A percentile compares a stretch with the other conserved stretches of the same genome.
These are phyloP conservation scores for Brettanomyces nanus DNA, from an alignment of 805 yeast species.

Conservation along the genomic window DNA sequence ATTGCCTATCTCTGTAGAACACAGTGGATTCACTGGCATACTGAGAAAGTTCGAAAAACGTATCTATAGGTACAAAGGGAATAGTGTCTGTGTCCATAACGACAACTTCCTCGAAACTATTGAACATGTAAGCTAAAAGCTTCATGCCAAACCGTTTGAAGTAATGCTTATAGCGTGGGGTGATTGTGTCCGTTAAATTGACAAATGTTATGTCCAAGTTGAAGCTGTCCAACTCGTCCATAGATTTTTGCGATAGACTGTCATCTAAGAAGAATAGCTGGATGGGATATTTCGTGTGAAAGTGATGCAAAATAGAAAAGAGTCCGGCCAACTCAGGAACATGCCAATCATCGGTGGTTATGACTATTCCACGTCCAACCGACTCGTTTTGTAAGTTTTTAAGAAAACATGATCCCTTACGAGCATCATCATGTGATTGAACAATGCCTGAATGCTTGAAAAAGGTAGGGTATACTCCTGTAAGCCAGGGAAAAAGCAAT, in stretches of 20 bases:
- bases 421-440: conserved; percentile 1
- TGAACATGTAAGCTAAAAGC: conserved; percentile 49
- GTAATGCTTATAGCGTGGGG: conserved; percentile 16
- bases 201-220: conserved; percentile 27
- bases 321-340: conserved; percentile 40
- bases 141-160: conserved; percentile 32
- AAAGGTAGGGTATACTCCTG: conserved; percentile 30
- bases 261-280: conserved; percentile 32
- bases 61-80: conserved; percentile 27
- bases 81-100: conserved; percentile 48
- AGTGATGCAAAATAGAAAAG: conserved; percentile 38
- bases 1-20: conserved; percentile 44
- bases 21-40: conserved; percentile 31
- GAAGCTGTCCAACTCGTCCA: conserved; percentile 27
- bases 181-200: conserved; percentile 24
- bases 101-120: conserved; percentile 47
- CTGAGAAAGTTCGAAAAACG: conserved; percentile 30
- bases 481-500: conserved; percentile 34
- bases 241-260: conserved; percentile 27
- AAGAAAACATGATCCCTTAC: conserved; percentile 17
- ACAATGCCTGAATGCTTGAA: conserved; percentile 26
- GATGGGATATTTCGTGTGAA: conserved; percentile 38
- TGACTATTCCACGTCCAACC: conserved; percentile 45
- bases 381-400: conserved; percentile 22
- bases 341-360: conserved; percentile 40